Base-by-base conservation (phyloP, 345 rosid species). In the Pugionium dolabratum region DNA sequence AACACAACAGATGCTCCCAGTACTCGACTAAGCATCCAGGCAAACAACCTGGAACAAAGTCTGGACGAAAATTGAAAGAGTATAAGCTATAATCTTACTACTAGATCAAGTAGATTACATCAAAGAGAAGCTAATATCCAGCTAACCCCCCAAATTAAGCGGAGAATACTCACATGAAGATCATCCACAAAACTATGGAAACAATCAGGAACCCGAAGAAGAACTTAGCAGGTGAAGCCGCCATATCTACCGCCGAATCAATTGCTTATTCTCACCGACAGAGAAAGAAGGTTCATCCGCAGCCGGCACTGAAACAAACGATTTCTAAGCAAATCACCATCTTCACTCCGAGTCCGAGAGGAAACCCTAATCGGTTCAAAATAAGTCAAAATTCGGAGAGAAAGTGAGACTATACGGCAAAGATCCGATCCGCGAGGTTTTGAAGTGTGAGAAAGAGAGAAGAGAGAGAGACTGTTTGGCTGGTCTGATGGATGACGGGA, bases 201-300 rank as follows among this genome's bases (percentile, higher is more conserved):
- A 79, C 73, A 52, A 85, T 64, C 59, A 94, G 78, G 83, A 94
- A 94, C 9, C 95, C 95, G 46, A 86, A 82, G 79, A 94, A 87
- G 82, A 90, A 84, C 69, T 84, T 88, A 55, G 86, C 99, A n/a
- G 96, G 97, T 42, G 97, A 90, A 78, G 85, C 90, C 49, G 84
- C 86, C 99, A 94, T 93, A 3, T 36, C 70, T 55, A 51, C 54
- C 18, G 18, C 18, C 18, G 18, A 18, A 18, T 18, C 18, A 18
- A 18, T 18, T 18, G 18, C 18, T 18, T 18, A 18, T 18, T 18
- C 18, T 18, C 18, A 18, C 18, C 18, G 18, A 18, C 18, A 18
- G 18, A 18, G 18, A 18, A 18, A 18, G 18, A 18, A 18, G 18
- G 18, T 18, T 62, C 58, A 71, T 35, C 65, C 70, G 32, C 70